These are phyloP conservation scores for Coix lacrymajobi DNA, from an alignment of 176 grass and related monocot genomes.

Conservation along the genomic window DNA sequence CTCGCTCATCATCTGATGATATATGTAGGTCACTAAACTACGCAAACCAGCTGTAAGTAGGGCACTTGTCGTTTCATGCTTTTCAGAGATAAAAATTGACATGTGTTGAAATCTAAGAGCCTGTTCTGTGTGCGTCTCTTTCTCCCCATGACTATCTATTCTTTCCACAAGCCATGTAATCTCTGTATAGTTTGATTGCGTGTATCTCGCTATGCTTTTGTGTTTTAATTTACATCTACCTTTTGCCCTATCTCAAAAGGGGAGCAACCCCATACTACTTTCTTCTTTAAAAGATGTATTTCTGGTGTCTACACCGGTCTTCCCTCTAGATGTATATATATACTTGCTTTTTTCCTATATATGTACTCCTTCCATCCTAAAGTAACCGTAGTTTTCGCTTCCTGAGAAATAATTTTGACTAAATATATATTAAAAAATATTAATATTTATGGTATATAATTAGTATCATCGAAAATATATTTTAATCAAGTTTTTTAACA, in stretches of 20 bases:
- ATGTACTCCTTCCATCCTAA: no score
- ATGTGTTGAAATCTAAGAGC: constrained; percentile 24
- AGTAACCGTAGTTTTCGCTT: no score
- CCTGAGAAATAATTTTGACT: no score
- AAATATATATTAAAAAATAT: no score
- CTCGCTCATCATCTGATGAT: constrained; percentile 1
- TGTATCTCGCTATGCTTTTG: constrained; percentile 37
- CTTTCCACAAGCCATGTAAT: constrained; percentile 27
- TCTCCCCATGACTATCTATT: constrained; percentile 39
- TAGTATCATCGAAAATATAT: no score
- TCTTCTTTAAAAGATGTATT: constrained; percentile 33
- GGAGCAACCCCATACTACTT: constrained; percentile 29
- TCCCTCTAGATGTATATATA: not conserved
- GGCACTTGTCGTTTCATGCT: constrained; percentile 35
- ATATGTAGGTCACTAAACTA: constrained; percentile 1
- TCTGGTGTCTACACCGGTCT: not conserved
- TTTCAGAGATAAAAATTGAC: constrained; percentile 35
- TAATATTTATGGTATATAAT: no score
- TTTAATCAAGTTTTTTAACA: no score
- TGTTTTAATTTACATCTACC: constrained; percentile 1
- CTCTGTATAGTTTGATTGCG: constrained; percentile 1
- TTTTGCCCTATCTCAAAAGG: constrained; percentile 41
- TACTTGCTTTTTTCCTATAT: not conserved
- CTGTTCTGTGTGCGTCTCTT: not conserved
- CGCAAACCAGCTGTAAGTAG: constrained; percentile 27